Conservation (phyloP, 2,329 filamentous ascomycete genomes). For the Didymosphaeria variabile region DNA sequence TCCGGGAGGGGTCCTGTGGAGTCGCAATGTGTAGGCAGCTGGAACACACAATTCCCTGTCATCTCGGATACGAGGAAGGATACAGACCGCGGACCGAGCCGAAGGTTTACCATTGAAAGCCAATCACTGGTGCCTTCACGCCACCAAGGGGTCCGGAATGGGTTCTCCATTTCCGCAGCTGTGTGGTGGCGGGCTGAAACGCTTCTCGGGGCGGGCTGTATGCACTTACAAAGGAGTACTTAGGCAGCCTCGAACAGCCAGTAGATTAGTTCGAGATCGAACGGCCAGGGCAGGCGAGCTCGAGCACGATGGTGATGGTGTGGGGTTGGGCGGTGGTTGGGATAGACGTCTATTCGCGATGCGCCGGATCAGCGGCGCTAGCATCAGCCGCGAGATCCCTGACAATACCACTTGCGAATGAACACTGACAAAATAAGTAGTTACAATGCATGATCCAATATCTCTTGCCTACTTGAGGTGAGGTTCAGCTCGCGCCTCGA, state of each 20-base stretch:
- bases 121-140: neutral
- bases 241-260: neutral
- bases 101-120: neutral
- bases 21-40: neutral
- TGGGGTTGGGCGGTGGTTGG: neutral
- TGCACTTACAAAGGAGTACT: neutral
- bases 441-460: neutral
- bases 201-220: conserved; percentile 1
- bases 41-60: neutral
- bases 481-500: neutral
- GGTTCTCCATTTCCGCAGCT: conserved; percentile 2
- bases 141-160: neutral
- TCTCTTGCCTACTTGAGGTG: neutral
- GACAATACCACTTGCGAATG: neutral
- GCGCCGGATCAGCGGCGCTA: neutral
- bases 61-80: neutral
- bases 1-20: neutral
- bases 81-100: neutral
- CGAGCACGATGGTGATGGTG: neutral
- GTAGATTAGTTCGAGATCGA: neutral
- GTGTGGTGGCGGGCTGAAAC: conserved; percentile 7
- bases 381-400: neutral
- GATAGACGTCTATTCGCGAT: neutral
- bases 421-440: neutral
- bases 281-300: neutral